Percentiles rank a stretch among this genome's conserved stretches.
These are phyloP conservation scores for Pythium insidiosum DNA, from an alignment of 352 stramenopile genomes.

Conservation along the genomic window DNA sequence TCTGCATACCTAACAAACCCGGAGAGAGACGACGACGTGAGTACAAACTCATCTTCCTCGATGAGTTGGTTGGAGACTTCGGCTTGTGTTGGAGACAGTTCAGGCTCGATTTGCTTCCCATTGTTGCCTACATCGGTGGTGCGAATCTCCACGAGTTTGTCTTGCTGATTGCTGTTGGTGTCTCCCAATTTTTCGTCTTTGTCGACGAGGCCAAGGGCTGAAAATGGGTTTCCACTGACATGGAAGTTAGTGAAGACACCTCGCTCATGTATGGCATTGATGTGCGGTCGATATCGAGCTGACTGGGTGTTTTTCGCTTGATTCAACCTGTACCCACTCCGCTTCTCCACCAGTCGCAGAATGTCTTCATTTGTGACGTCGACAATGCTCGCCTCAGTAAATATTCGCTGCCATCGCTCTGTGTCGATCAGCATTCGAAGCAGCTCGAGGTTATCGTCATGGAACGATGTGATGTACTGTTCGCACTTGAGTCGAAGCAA, in stretches of 20 bases:
- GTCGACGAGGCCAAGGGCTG: no score
- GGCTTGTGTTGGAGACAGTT: no score
- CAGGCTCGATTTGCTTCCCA: constrained; percentile 1
- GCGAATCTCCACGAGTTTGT: no score
- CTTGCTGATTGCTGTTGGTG: not conserved
- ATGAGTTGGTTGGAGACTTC: not conserved
- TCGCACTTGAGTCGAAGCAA: constrained; percentile 73
- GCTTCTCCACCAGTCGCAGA: constrained; percentile 64
- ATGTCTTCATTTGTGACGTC: constrained; percentile 35
- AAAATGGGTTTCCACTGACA: constrained; percentile 56
- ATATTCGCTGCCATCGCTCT: constrained; percentile 77
- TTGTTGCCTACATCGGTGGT: constrained; percentile 2
- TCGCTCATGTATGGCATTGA: constrained; percentile 47
- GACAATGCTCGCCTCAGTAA: constrained; percentile 33
- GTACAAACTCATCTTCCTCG: constrained; percentile 44
- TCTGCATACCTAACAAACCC: constrained; percentile 57
- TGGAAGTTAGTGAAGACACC: constrained; percentile 61
- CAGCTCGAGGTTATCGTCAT: constrained; percentile 79
- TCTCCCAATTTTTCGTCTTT: no score
- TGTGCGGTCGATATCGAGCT: no score
- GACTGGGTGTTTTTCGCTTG: not conserved
- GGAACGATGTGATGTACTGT: constrained; percentile 69
- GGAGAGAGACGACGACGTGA: constrained; percentile 63
- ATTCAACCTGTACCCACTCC: constrained; percentile 63
- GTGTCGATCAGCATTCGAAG: constrained; percentile 80